A percentile compares a stretch with the other conserved stretches of the same genome.
Evolutionary conservation across 2,329 filamentous ascomycete genomes (phyloP).

Genomic region (Hypoxylon sp.): DNA sequence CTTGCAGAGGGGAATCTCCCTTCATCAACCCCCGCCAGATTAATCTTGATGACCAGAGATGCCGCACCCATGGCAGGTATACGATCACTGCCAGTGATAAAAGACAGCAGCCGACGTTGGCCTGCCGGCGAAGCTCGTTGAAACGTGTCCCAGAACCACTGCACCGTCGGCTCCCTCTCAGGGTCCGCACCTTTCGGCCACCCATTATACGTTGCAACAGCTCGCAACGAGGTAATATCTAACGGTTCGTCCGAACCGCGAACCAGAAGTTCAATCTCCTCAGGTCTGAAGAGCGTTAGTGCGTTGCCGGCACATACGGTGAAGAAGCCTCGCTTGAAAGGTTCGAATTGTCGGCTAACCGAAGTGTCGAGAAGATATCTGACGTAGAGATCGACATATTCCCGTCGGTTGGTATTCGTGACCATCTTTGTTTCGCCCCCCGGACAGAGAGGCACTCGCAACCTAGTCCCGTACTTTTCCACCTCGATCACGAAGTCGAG

Average conservation of each 20-base stretch:
- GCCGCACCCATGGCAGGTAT: constrained; percentile 87
- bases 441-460: constrained; percentile 74
- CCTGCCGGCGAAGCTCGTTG: constrained; percentile 67
- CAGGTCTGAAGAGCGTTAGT: constrained; percentile 83
- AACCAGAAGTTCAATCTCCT: constrained; percentile 89
- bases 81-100: constrained; percentile 89
- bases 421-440: constrained; percentile 78
- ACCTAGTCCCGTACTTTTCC: constrained; percentile 76
- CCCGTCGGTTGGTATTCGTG: constrained; percentile 82
- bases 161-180: constrained; percentile 69
- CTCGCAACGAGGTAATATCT: constrained; percentile 77
- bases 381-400: constrained; percentile 88
- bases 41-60: constrained; percentile 77
- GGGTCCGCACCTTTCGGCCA: constrained; percentile 66
- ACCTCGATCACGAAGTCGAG: constrained; percentile 81
- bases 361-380: constrained; percentile 80
- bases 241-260: constrained; percentile 84
- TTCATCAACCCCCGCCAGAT: constrained; percentile 77
- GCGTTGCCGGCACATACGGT: constrained; percentile 91
- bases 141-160: constrained; percentile 92
- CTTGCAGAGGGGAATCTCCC: constrained; percentile 82
- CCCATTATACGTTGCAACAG: constrained; percentile 82
- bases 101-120: constrained; percentile 81
- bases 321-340: constrained; percentile 93
- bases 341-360: constrained; percentile 84